Conservation (phyloP, 768 basidiomycete genomes). For the Suillus hirtellus region DNA sequence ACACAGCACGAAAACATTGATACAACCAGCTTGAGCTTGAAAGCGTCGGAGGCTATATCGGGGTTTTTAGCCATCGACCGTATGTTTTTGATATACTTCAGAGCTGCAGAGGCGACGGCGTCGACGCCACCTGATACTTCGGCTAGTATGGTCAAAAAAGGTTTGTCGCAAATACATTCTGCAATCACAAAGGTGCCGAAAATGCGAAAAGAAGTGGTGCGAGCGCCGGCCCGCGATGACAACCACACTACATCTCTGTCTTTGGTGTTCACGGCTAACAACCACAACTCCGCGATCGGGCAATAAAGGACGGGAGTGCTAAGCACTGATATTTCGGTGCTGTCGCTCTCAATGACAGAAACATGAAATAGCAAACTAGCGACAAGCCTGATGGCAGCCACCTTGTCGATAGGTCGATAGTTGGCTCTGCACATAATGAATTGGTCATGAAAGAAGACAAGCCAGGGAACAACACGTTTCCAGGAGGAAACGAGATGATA, state of each 20-base stretch:
- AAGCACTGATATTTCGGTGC: too few species aligned
- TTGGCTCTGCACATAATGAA: not conserved
- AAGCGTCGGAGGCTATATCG: not conserved
- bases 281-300: not conserved
- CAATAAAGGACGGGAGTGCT: not conserved
- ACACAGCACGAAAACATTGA: not conserved
- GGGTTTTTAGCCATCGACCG: not conserved
- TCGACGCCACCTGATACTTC: not conserved
- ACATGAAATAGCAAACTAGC: not conserved
- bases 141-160: not conserved
- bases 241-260: not conserved
- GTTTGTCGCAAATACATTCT: not conserved
- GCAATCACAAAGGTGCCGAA: not conserved
- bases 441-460: conserved; percentile 1
- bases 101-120: not conserved
- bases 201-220: not conserved
- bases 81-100: not conserved
- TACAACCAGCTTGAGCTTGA: not conserved
- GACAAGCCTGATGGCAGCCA: not conserved
- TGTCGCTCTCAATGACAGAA: not conserved
- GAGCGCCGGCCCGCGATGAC: not conserved
- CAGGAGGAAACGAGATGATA: not conserved
- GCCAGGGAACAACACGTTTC: not conserved
- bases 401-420: not conserved
- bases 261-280: not conserved